Base-by-base conservation (phyloP, 306 rosid genomes). In the Echinosophora koreensis region DNA sequence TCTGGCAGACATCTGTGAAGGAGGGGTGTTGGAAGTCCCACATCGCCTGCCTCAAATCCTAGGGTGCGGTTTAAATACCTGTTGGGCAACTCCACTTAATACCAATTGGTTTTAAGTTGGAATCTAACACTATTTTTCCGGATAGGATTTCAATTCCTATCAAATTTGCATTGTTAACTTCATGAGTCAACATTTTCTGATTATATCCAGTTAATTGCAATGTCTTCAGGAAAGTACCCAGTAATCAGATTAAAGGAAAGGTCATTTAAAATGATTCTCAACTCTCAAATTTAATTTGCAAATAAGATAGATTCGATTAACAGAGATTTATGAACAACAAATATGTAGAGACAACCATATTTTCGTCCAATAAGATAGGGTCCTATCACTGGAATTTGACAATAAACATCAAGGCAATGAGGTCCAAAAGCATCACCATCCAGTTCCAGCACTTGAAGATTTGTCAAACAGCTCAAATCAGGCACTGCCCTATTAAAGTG, bases 361-460 rank as follows among this genome's bases (percentile, higher is more conserved):
- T 39, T 37, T 50, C 7, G 0, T 22, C 22, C 22, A 22, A 22
- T 22, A 22, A 22, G 22, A 22, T 22, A 22, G 80, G 61, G 82
- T 87, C 87, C 69, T 83, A 83, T 80, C 84, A 76, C 65, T 77
- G 13, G 90, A 80, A 69, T 86, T 84, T 15, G 89, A 78, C 59
- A 49, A 39, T 39, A 95, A 86, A 86, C 97, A 92, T 46, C 50
- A 74, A 0, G 99, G 97, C 62, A 95, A 59, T 88, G 82, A 10
- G 96, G 93, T 66, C 97, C 97, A 69, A 95, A 92, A 52, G 82
- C 89, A 84, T 95, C 92, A 69, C 78, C 81, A 80, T 88, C 92
- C 80, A 95, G 79, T 50, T 92, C 98, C 68, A 92, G 92, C 39
- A 89, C 88, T 88, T 95, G 96, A n/a, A n/a, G n/a, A 82, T 90